phyloP scores from a whole-genome alignment of 208 protist species.

The Leptomonas pyrrhocoris region DNA sequence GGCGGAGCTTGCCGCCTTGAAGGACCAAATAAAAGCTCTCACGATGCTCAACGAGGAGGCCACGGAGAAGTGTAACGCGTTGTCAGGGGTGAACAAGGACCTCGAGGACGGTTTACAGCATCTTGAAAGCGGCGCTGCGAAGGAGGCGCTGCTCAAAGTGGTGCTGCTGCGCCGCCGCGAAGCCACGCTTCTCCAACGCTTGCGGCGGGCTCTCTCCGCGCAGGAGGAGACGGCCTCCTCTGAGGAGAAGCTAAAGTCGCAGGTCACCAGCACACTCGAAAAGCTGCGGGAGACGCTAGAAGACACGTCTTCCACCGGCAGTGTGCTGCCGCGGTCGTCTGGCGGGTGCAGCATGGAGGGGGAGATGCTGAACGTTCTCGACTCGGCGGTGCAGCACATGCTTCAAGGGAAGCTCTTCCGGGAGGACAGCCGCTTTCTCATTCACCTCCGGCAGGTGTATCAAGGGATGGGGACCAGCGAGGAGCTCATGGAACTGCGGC shows the following conservation, averaged over 20 bases:
- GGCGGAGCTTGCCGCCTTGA: slow-evolving; percentile 10
- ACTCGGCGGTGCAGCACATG: slow-evolving; percentile 41
- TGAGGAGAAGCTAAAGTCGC: slow-evolving; percentile 42
- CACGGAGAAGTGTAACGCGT: slow-evolving; percentile 38
- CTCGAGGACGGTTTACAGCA: slow-evolving; percentile 42
- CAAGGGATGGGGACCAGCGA: slow-evolving; percentile 53
- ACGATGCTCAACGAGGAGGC: slow-evolving; percentile 66
- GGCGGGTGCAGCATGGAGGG: slow-evolving; percentile 52
- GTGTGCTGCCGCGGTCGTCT: slow-evolving; percentile 77
- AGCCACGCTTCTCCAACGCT: slow-evolving; percentile 72
- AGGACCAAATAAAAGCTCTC: slow-evolving; percentile 39
- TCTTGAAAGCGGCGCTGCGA: slow-evolving; percentile 40
- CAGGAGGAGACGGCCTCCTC: slow-evolving; percentile 53
- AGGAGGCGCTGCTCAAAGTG: slow-evolving; percentile 83
- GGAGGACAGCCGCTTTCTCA: slow-evolving; percentile 76
- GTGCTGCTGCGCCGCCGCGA: slow-evolving; percentile 83
- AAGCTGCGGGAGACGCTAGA: slow-evolving; percentile 72
- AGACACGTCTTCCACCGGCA: slow-evolving; percentile 50
- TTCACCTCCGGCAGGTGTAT: slow-evolving; percentile 73
- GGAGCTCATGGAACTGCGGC: slow-evolving; percentile 54
- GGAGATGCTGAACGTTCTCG: slow-evolving; percentile 63
- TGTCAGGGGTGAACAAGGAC: slow-evolving; percentile 64
- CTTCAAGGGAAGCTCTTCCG: slow-evolving; percentile 68
- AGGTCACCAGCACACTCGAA: slow-evolving; percentile 63
- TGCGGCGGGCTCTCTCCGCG: slow-evolving; percentile 61